Evolutionary conservation across 208 protist species (phyloP), one percentile per base, ranked within the genome.

Genomic region (Trypanosoma mega): DNA sequence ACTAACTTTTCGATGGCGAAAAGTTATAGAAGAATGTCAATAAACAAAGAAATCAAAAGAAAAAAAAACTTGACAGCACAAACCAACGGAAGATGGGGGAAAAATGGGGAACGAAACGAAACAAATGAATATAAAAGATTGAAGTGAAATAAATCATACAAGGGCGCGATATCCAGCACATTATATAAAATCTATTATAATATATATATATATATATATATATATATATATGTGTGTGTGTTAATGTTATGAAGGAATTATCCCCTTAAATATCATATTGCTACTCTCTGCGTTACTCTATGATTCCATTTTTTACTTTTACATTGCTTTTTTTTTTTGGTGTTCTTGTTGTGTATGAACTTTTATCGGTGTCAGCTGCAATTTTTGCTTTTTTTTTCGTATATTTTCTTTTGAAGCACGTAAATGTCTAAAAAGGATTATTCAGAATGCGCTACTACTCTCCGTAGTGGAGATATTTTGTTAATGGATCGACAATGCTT

Each of bases 401-500:
- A 6, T 36, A 12, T 30, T 48, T 26, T 50, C 34, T n/a, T 6
- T 9, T 46, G 34, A 9, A 29, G 26, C 0, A 56, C 56, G 51
- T 12, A 36, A 12, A 23, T 45, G 14, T 2, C 23, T 31, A 43
- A n/a, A 6, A 16, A 20, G 2, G 45, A 58, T 11, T 46, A 52
- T 5, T 58, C 72, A 8, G 62, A 16, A 12, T 39, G 6, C 12
- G 34, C 34, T 12, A 39, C 8, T 7, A 43, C 63, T 23, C 39
- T 77, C 8, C 65, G 55, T 6, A 85, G 72, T 9, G 87, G 87
- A 11, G 87, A 94, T 64, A 69, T 94, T 5, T 37, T 94, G 20
- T 80, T 94, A 21, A 90, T 94, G 82, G 87, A 94, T 39, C 79
- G 87, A 51, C 80, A 73, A 27, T 94, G 87, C 39, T 54, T 85